Evolutionary conservation across 176 grass and related monocot species (phyloP), one percentile per base, ranked within the genome.

Genomic region (Canna indica): DNA sequence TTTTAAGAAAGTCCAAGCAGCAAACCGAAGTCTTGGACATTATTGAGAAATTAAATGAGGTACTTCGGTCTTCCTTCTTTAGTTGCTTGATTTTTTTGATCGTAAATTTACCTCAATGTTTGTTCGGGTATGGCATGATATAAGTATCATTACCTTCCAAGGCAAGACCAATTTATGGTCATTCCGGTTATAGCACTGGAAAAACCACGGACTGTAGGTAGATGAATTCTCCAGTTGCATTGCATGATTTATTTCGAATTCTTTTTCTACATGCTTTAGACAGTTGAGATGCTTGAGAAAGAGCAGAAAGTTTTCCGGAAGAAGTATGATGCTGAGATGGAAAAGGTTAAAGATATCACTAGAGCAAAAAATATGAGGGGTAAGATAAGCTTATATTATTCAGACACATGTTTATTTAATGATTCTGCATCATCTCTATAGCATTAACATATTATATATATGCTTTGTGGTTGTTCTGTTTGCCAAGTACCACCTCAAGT

Each of bases 1-100:
- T 99, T 42, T 99, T 99, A 47, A 89, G 94, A 56, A 99, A 99
- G 82, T 89, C 94, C 41, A 99, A 99, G 79, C 86, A 99, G 77
- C 82, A 99, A 60, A 65, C 84, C 53, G 93, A 80, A 65, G 78
- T 89, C 34, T 82, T 99, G 84, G 84, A 84, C 58, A 99, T 86
- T 60, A 56, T 99, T 34, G 94, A 99, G 46, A 99, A 99, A 72
- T 87, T 93, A 82, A 87, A 85, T 64, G 94, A 99, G 94, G 94
- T 91, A 68, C 73, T 67, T 36, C 24, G 31, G 34, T 73, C 36
- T 73, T 16, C 4, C n/a, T 29, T 73, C 24, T 47, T 68, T 46
- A 16, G 8, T 8, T 14, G 15, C 4, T 8, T 44, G 7, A 11
- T 5, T 5, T 44, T 8, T 8, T 5, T 44, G 41, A 54, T 54